Percentiles rank a stretch among this genome's conserved stretches.
Conservation (phyloP, 1,284 basidiomycete genomes). For the Sanguinoderma infundibulare region DNA sequence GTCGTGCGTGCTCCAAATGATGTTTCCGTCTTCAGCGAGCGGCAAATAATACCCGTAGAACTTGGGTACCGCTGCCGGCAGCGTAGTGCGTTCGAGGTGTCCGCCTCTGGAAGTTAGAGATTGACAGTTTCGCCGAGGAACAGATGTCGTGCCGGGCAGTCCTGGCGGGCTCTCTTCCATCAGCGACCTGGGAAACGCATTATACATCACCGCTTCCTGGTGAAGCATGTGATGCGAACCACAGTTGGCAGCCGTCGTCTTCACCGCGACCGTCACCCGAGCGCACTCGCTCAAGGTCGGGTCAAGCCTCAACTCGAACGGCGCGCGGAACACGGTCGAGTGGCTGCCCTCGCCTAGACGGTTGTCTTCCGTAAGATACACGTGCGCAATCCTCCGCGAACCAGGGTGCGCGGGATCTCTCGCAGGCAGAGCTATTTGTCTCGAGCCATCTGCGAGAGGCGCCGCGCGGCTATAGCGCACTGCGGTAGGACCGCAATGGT, state of each 20-base stretch:
- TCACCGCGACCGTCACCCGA: conserved; percentile 38
- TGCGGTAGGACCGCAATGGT: background rate
- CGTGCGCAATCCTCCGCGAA: conserved; percentile 19
- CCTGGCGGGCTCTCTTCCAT: conserved; percentile 44
- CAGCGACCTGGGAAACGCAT: conserved; percentile 46
- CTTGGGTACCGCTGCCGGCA: conserved; percentile 28
- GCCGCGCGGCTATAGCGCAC: conserved; percentile 25
- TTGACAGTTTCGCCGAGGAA: too few species aligned
- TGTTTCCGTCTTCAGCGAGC: conserved; percentile 19
- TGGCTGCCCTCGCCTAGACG: conserved; percentile 37
- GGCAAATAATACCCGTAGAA: conserved; percentile 56
- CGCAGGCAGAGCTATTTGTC: too few species aligned
- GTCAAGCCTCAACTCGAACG: conserved; percentile 32
- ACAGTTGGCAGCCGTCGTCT: conserved; percentile 25
- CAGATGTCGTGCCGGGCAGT: conserved; percentile 41
- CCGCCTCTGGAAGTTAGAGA: background rate
- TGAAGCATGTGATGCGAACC: conserved; percentile 30
- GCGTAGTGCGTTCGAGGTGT: conserved; percentile 16
- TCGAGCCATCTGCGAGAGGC: background rate
- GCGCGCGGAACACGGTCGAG: conserved; percentile 36
- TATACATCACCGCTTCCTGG: conserved; percentile 48
- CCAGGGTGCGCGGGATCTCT: background rate
- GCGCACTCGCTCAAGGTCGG: conserved; percentile 24
- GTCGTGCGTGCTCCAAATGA: conserved; percentile 5
- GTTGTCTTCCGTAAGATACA: conserved; percentile 33